Conservation (phyloP, 1,284 basidiomycete genomes). For the Calocybe gambosa region DNA sequence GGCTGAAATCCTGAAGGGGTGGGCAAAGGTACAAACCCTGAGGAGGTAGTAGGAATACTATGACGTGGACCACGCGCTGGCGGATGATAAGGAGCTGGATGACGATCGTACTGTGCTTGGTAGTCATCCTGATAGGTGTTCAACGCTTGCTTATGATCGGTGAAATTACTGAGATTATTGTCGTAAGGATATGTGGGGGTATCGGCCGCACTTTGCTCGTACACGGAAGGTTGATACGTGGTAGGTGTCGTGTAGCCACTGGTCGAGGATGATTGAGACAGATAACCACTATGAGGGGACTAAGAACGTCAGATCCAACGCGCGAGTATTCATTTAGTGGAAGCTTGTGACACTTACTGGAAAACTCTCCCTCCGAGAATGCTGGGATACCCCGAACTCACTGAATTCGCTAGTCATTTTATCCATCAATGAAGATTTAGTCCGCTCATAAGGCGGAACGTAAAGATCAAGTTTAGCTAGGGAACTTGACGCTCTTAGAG, state of each 20-base stretch:
- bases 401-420: slow-evolving; percentile 55
- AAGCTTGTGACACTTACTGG: slow-evolving; percentile 42
- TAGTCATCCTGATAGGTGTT: slow-evolving; percentile 35
- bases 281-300: slow-evolving; percentile 33
- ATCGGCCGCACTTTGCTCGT: slow-evolving; percentile 26
- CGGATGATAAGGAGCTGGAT: slow-evolving; percentile 29
- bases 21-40: slow-evolving; percentile 56
- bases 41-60: slow-evolving; percentile 58
- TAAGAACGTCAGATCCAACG: slow-evolving; percentile 14
- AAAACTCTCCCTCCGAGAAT: slow-evolving; percentile 52
- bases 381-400: slow-evolving; percentile 53
- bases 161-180: slow-evolving; percentile 26
- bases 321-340: slow-evolving; percentile 3
- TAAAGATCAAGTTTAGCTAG: slow-evolving; percentile 63
- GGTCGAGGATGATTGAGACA: slow-evolving; percentile 35
- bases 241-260: slow-evolving; percentile 25
- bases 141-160: slow-evolving; percentile 25
- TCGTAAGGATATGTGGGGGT: slow-evolving; percentile 34
- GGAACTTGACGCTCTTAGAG: slow-evolving; percentile 55
- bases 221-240: slow-evolving; percentile 16
- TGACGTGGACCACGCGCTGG: slow-evolving; percentile 51
- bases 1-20: slow-evolving; percentile 27
- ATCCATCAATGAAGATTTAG: slow-evolving; percentile 38
- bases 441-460: slow-evolving; percentile 60
- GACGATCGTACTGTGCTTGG: slow-evolving; percentile 49